A percentile compares a stretch with the other conserved stretches of the same genome.
These are phyloP conservation scores for Aspergillus sp. DNA, from an alignment of 2,329 filamentous ascomycete species.

Conservation along the genomic window DNA sequence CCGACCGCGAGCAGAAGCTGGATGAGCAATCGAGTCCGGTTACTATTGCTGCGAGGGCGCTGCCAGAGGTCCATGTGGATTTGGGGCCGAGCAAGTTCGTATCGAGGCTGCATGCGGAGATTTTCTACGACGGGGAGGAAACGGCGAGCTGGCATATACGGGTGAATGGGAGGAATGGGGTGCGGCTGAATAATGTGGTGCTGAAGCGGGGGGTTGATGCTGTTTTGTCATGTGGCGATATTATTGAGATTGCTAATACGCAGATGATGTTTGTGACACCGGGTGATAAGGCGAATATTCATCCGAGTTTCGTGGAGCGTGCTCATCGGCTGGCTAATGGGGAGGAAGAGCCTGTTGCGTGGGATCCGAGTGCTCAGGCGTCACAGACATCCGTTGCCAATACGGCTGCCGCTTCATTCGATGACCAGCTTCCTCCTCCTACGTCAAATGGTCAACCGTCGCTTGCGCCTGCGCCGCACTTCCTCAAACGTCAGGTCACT, in stretches of 20 bases:
- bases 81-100: constrained; percentile 77
- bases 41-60: constrained; percentile 36
- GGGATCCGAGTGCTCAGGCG: constrained; percentile 22
- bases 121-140: constrained; percentile 63
- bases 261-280: constrained; percentile 99
- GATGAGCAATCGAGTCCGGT: constrained; percentile 43
- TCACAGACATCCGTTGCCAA: constrained; percentile 9
- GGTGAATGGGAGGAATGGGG: constrained; percentile 86
- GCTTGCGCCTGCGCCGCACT: constrained; percentile 38
- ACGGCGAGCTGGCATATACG: constrained; percentile 68
- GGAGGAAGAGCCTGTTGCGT: constrained; percentile 30
- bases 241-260: constrained; percentile 83
- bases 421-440: constrained; percentile 8
- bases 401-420: not conserved
- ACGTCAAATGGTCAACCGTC: constrained; percentile 25
- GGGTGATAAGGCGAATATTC: constrained; percentile 62
- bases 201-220: constrained; percentile 62
- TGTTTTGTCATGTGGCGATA: constrained; percentile 72
- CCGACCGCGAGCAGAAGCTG: constrained; percentile 38
- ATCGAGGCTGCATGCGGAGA: constrained; percentile 68
- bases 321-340: constrained; percentile 45
- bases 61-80: constrained; percentile 69
- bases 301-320: constrained; percentile 62
- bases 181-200: constrained; percentile 69
- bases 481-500: constrained; percentile 38